Base-by-base conservation (phyloP, 768 basidiomycete species). In the Lanmaoa rubissima region DNA sequence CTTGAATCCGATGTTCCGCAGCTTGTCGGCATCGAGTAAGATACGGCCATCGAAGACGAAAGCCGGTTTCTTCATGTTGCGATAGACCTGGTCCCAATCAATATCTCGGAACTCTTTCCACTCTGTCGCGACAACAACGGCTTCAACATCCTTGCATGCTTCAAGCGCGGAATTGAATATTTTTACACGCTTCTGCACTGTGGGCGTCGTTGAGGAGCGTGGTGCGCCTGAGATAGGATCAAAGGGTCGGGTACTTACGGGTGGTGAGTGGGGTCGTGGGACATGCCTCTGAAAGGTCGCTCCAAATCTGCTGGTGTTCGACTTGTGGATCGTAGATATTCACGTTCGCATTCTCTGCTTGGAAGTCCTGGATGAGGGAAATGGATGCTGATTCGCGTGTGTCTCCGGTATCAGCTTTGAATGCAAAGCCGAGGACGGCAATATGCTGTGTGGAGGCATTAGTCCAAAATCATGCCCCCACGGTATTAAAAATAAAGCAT, bases 351-450 rank as follows among this genome's bases (percentile, higher is more conserved):
- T 84, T 85, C 76, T 99, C 97, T 40, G 83, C 82, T 64, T 86
- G 82, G 85, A 99, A 99, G 79, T 98, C 88, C 64, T 86, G 87
- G 76, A 96, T 88, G 62, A 99, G 85, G 32, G 92, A 89, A 75
- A 98, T 98, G 17, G 97, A 85, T 31, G 97, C 87, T 3, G 94
- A 95, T 78, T 98, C 97, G 73, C 97, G 94, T 39, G 97, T 99
- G 72, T 99, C 97, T 58, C 97, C 97, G 13, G 97, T 99, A 73
- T 98, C 95, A 42, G 97, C 96, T 80, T 98, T 98, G 87, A 98
- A 98, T 4, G 96, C 97, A 73, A 98, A 99, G 12, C 96, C 96
- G 42, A 99, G 86, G 45, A 99, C 91, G 43, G 97, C 92, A 66
- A 99, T 95, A 68, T 86, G 86, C 94, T 87, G 71, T 40, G 32